Percentiles rank a stretch among this genome's conserved stretches.
Evolutionary conservation across 2,329 filamentous ascomycete species (phyloP).

Genomic region (Fusarium camptoceras): DNA sequence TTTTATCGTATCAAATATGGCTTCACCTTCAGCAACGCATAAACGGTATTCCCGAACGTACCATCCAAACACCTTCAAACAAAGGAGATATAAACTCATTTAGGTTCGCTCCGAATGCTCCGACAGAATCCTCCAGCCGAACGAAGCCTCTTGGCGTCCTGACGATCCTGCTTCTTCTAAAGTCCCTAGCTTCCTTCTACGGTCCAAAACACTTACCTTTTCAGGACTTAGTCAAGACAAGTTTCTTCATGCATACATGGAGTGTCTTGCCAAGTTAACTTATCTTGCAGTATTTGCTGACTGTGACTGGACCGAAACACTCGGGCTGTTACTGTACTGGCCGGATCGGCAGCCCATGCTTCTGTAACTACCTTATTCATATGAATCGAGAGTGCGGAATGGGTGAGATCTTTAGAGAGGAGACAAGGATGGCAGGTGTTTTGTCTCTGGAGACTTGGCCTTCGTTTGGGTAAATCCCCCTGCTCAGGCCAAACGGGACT

Average conservation of each 20-base stretch:
- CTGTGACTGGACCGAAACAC: background rate
- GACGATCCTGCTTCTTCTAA: background rate
- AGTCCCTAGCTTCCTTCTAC: background rate
- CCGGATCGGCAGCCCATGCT: slow-evolving; percentile 5
- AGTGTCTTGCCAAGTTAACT: background rate
- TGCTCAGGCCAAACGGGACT: background rate
- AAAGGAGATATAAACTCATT: background rate
- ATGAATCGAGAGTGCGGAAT: background rate
- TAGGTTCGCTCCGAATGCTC: background rate
- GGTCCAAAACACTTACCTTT: background rate
- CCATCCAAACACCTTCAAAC: background rate
- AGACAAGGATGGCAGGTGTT: background rate
- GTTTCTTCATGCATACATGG: background rate
- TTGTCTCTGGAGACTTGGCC: background rate
- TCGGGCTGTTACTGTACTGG: background rate
- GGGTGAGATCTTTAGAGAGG: background rate
- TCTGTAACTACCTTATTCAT: background rate
- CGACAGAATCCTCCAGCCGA: background rate
- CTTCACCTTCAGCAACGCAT: background rate
- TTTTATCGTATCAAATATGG: background rate
- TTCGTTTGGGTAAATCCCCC: background rate
- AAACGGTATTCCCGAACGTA: background rate
- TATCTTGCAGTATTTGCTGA: background rate
- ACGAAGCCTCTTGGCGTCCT: background rate
- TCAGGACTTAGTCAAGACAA: background rate